Conservation (phyloP, 441 rosid species). For the Pelargonium myrrhifolium region DNA sequence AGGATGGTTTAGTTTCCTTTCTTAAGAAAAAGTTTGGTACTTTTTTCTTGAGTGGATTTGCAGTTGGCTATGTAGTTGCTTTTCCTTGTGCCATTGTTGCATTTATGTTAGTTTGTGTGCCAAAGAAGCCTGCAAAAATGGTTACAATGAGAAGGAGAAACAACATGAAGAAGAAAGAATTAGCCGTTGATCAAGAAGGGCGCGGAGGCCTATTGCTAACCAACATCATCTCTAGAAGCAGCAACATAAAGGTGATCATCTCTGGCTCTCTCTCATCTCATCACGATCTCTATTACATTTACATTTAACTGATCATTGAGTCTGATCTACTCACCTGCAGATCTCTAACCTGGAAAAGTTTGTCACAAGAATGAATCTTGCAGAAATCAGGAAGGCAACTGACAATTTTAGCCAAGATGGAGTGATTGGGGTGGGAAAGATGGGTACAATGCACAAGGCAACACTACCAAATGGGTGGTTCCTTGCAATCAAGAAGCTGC, state of each 20-base stretch:
- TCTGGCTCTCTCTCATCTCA: background rate
- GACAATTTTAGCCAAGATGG: conserved; percentile 18
- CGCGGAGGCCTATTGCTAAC: background rate
- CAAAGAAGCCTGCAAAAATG: background rate
- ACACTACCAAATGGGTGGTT: background rate
- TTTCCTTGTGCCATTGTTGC: background rate
- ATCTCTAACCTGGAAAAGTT: conserved; percentile 15
- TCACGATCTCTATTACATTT: background rate
- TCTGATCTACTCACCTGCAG: background rate
- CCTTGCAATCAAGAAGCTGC: conserved; percentile 20
- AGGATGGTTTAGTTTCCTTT: background rate
- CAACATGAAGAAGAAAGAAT: background rate
- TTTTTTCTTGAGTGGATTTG: conserved; percentile 18
- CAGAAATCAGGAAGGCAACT: conserved; percentile 20
- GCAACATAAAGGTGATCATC: conserved; percentile 10
- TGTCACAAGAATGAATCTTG: conserved; percentile 13
- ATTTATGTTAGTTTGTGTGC: background rate
- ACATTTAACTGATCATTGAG: background rate
- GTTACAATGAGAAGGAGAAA: background rate
- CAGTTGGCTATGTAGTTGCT: conserved; percentile 15
- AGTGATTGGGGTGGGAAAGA: conserved; percentile 19
- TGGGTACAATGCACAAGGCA: conserved; percentile 18
- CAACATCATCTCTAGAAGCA: background rate
- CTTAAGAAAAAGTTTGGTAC: background rate
- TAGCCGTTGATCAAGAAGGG: background rate